phyloP scores from a whole-genome alignment of 768 basidiomycete species.

The Tephrocybe sp. region DNA sequence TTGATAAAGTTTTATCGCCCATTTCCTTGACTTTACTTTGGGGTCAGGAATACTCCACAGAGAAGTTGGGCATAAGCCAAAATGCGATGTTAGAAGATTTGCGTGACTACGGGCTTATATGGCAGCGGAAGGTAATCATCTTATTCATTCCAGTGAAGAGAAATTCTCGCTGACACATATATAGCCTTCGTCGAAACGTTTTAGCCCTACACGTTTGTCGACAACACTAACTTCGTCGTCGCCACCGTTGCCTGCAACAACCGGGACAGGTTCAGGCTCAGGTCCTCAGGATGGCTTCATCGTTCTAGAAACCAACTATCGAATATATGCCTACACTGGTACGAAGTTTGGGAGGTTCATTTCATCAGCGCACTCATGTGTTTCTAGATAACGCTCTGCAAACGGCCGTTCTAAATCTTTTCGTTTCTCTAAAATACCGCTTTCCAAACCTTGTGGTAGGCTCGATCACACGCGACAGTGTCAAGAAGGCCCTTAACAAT shows the following conservation, averaged over 20 bases:
- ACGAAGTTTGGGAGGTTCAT: slow-evolving; percentile 18
- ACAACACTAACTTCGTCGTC: slow-evolving; percentile 93
- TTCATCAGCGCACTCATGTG: slow-evolving; percentile 18
- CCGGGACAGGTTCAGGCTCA: slow-evolving; percentile 52
- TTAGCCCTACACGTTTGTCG: slow-evolving; percentile 92
- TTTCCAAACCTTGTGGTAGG: slow-evolving; percentile 98
- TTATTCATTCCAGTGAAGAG: slow-evolving; percentile 19
- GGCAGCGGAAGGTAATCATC: slow-evolving; percentile 71
- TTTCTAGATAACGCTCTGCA: slow-evolving; percentile 87
- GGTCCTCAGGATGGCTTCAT: slow-evolving; percentile 84
- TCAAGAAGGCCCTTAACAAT: slow-evolving; percentile 89
- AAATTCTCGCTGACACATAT: slow-evolving; percentile 11
- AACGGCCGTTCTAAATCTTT: slow-evolving; percentile 93
- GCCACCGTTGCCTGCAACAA: slow-evolving; percentile 59
- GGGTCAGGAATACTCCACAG: slow-evolving; percentile 83
- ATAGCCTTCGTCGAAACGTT: slow-evolving; percentile 72
- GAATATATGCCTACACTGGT: slow-evolving; percentile 98
- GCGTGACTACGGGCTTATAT: slow-evolving; percentile 91
- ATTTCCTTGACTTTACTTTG: background rate
- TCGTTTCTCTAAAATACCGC: slow-evolving; percentile 87
- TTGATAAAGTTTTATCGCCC: background rate
- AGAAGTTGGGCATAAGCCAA: slow-evolving; percentile 75
- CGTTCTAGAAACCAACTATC: slow-evolving; percentile 97
- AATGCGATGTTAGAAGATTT: slow-evolving; percentile 89
- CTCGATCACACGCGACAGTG: slow-evolving; percentile 90